Conservation (phyloP, 495 filamentous ascomycete species). For the Neurospora sp. region DNA sequence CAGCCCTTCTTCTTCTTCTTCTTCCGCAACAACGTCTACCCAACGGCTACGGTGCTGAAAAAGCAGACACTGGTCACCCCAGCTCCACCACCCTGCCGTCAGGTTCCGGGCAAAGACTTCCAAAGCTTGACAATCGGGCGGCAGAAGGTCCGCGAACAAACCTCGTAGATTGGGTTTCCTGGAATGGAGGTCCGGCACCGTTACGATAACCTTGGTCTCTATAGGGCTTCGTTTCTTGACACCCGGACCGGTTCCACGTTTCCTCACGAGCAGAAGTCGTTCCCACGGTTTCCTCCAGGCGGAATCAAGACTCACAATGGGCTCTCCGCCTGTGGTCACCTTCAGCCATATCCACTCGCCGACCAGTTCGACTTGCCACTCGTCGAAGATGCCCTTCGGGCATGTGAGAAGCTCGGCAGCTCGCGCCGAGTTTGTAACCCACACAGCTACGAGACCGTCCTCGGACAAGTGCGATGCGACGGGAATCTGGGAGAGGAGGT, state of each 20-base stretch:
- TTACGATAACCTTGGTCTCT: slow-evolving; percentile 46
- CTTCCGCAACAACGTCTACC: slow-evolving; percentile 23
- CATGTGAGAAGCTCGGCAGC: slow-evolving; percentile 47
- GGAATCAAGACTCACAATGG: slow-evolving; percentile 57
- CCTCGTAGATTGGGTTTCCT: slow-evolving; percentile 59
- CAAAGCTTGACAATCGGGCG: slow-evolving; percentile 48
- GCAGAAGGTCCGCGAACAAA: slow-evolving; percentile 37
- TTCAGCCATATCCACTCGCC: slow-evolving; percentile 96
- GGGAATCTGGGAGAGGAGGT: slow-evolving; percentile 42
- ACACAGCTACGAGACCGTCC: slow-evolving; percentile 59
- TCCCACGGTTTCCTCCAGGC: slow-evolving; percentile 83
- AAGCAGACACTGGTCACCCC: slow-evolving; percentile 77
- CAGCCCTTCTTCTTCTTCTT: neutral
- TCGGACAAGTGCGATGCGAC: slow-evolving; percentile 45
- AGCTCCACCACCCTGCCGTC: slow-evolving; percentile 80
- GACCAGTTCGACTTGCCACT: slow-evolving; percentile 52
- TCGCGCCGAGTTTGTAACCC: slow-evolving; percentile 75
- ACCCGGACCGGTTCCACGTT: slow-evolving; percentile 6
- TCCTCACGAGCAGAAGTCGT: slow-evolving; percentile 60
- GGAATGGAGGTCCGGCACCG: slow-evolving; percentile 85
- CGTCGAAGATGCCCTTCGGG: slow-evolving; percentile 40
- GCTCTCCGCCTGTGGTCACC: slow-evolving; percentile 58
- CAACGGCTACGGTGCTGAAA: slow-evolving; percentile 69
- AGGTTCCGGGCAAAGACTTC: slow-evolving; percentile 86
- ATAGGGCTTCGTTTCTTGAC: slow-evolving; percentile 19